A percentile compares a stretch with the other conserved stretches of the same genome.
These are phyloP conservation scores for Geosmithia flava DNA, from an alignment of 2,329 filamentous ascomycete genomes.

Conservation along the genomic window DNA sequence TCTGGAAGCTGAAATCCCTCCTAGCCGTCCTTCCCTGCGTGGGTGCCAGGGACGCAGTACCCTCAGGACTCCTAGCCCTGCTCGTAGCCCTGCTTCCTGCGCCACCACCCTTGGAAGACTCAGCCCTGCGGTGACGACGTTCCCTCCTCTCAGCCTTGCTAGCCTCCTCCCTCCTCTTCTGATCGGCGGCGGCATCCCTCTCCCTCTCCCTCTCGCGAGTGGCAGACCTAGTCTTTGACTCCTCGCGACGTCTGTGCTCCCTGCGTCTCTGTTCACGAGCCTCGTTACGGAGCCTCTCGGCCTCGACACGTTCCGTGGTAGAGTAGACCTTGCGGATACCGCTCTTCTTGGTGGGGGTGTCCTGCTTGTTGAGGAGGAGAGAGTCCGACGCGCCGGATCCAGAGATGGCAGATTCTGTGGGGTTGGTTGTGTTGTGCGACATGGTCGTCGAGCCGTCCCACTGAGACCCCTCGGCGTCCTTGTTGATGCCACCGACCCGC, in stretches of 20 bases:
- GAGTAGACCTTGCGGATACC: constrained; percentile 53
- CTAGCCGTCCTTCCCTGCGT: constrained; percentile 23
- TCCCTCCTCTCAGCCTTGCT: neutral
- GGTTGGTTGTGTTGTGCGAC: constrained; percentile 36
- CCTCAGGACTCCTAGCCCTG: neutral
- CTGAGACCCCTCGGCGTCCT: constrained; percentile 61
- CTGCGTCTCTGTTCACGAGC: constrained; percentile 18
- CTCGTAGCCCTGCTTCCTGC: too few relatives aligned
- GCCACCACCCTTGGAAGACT: neutral
- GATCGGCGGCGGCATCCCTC: too few relatives aligned
- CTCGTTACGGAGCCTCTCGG: constrained; percentile 43
- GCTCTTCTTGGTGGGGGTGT: constrained; percentile 30
- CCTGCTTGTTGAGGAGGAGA: constrained; percentile 44
- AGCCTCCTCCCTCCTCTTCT: neutral
- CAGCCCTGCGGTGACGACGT: neutral
- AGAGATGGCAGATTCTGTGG: constrained; percentile 49
- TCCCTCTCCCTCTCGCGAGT: too few relatives aligned
- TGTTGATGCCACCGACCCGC: constrained; percentile 80
- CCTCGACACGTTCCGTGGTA: constrained; percentile 38
- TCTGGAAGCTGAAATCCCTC: constrained; percentile 42
- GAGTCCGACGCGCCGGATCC: constrained; percentile 27
- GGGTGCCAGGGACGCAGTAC: neutral
- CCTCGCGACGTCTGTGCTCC: constrained; percentile 32
- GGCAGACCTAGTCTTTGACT: constrained; percentile 8
- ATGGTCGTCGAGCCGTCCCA: constrained; percentile 52